These are phyloP conservation scores for Pugionium dolabratum DNA, from an alignment of 345 rosid genomes.

Conservation along the genomic window DNA sequence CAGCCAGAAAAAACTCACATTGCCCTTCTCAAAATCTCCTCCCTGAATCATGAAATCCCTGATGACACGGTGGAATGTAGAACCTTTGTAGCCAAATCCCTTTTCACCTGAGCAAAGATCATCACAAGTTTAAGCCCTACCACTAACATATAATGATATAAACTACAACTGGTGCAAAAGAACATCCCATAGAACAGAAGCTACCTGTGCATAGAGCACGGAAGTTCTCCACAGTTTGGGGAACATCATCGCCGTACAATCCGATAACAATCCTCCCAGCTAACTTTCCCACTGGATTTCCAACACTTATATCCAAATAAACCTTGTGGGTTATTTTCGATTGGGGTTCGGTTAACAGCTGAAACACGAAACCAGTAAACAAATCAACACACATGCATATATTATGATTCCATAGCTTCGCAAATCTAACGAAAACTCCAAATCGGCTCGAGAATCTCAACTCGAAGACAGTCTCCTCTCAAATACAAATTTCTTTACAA, in stretches of 20 bases:
- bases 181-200: background rate
- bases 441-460: background rate
- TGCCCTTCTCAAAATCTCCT: constrained; percentile 97
- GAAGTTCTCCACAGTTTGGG: constrained; percentile 92
- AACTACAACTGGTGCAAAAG: background rate
- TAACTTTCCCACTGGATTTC: constrained; percentile 85
- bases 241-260: constrained; percentile 91
- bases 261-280: constrained; percentile 93
- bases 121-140: constrained; percentile 9
- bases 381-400: background rate
- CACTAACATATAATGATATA: background rate
- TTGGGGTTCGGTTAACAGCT: constrained; percentile 55
- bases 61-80: constrained; percentile 86
- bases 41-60: constrained; percentile 99
- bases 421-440: background rate
- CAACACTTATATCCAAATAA: constrained; percentile 88
- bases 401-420: background rate
- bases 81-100: constrained; percentile 91
- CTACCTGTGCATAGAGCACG: constrained; percentile 95
- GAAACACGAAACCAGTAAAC: constrained; percentile 13
- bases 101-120: constrained; percentile 69
- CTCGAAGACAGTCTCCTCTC: background rate
- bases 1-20: constrained; percentile 52
- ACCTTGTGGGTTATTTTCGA: constrained; percentile 90
- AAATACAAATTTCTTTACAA: background rate